phyloP scores from a whole-genome alignment of 495 filamentous ascomycete genomes.

The Annulohypoxylon moriforme region DNA sequence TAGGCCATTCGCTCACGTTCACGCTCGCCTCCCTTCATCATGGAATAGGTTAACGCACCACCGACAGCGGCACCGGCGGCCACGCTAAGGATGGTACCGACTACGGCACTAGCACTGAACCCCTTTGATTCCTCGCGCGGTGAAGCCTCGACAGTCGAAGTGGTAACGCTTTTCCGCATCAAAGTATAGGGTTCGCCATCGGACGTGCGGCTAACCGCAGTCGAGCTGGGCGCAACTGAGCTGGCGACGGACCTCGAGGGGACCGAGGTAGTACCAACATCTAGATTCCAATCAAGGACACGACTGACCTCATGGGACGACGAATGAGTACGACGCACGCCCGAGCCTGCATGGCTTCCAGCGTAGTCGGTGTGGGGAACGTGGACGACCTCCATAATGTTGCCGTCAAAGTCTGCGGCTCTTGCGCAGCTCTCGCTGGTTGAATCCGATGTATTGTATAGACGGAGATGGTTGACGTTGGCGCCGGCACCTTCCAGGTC shows the following conservation, averaged over 20 bases:
- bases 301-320: constrained; percentile 57
- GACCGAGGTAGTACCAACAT: constrained; percentile 49
- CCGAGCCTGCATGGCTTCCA: constrained; percentile 49
- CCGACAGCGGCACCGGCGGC: constrained; percentile 82
- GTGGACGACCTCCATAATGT: constrained; percentile 62
- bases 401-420: constrained; percentile 63
- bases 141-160: constrained; percentile 48
- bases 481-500: constrained; percentile 16
- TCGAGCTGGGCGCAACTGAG: constrained; percentile 36
- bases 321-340: constrained; percentile 49
- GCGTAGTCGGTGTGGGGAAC: constrained; percentile 46
- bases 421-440: constrained; percentile 49
- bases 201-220: constrained; percentile 36
- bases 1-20: constrained; percentile 57
- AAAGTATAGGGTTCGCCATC: constrained; percentile 46
- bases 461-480: constrained; percentile 31
- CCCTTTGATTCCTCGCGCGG: constrained; percentile 53
- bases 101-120: constrained; percentile 50
- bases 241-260: constrained; percentile 41
- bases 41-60: constrained; percentile 78
- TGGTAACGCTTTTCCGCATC: constrained; percentile 51
- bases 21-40: constrained; percentile 67
- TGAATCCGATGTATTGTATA: constrained; percentile 31
- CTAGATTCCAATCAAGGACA: constrained; percentile 63
- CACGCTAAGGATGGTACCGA: background rate